Evolutionary conservation across 2,329 filamentous ascomycete genomes (phyloP), one percentile per base, ranked within the genome.

Genomic region (Ophiobolus disseminans): DNA sequence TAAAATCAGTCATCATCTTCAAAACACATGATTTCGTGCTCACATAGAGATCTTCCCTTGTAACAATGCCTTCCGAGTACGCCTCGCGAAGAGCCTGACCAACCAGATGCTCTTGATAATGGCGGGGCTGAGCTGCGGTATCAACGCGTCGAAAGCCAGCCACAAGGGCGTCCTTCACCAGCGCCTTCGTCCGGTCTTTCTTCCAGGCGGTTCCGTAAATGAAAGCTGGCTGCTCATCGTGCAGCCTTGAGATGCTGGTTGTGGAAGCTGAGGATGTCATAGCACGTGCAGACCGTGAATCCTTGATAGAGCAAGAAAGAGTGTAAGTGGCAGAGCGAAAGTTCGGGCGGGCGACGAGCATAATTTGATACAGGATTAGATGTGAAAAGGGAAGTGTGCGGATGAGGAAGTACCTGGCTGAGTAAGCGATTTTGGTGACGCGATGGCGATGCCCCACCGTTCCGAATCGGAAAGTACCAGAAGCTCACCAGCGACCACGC

Each of bases 191-290:
- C 14, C 75, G 74, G 1, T 87, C 84, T 63, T 87, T 86, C 72
- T 94, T 94, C 89, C 90, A 93, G n/a, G 90, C 90, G 2, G 90
- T 93, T 41, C 90, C 90, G 69, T 94, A 94, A 54, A 94, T 74
- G 55, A 84, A 79, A 3, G 74, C 54, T 9, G 59, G 57, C 22
- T 60, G 36, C 2, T 41, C 50, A 37, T 58, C 50, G 2, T 40
- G 31, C 13, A 66, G 28, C 8, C 55, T 59, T 2, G 66, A 67
- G 14, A 30, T 23, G 8, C 34, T 31, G 25, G 17, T 41, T 20
- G 43, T 32, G 14, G 57, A 55, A 5, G 50, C 28, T 22, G 60
- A 60, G 20, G 19, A 20, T 21, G 60, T 46, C 64, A 66, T 65
- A 3, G 21, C 58, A 43, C 58, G 60, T 32, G 11, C n/a, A 20